Evolutionary conservation across 768 basidiomycete species (phyloP).

Genomic region (Phaffia australis): DNA sequence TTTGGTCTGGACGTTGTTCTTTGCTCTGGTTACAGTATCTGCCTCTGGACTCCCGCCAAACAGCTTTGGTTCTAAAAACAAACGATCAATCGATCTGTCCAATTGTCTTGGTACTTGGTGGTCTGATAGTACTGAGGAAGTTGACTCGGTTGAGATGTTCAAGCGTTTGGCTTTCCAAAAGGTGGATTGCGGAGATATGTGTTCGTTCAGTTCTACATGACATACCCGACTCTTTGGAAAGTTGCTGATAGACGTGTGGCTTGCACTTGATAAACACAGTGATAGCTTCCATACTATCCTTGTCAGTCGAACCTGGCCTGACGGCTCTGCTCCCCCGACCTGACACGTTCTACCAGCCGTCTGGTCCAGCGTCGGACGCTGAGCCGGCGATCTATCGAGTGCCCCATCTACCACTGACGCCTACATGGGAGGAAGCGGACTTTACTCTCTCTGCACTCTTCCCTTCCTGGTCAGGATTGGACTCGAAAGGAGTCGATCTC

Average conservation of each 20-base stretch:
- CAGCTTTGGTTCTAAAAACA: background rate
- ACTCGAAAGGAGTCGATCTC: slow-evolving; percentile 5
- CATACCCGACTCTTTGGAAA: too few species aligned
- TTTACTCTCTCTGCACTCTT: slow-evolving; percentile 27
- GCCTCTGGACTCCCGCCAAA: background rate
- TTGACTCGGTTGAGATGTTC: slow-evolving; percentile 35
- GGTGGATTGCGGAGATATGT: slow-evolving; percentile 39
- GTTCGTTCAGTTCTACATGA: too few species aligned
- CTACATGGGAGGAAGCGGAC: slow-evolving; percentile 26
- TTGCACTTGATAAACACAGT: slow-evolving; percentile 17
- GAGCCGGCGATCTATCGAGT: slow-evolving; percentile 13
- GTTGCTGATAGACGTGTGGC: background rate
- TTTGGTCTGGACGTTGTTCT: background rate
- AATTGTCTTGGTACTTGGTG: slow-evolving; percentile 31
- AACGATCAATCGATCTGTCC: slow-evolving; percentile 25
- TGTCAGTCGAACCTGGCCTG: slow-evolving; percentile 37
- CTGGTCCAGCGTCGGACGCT: too few species aligned
- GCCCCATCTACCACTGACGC: slow-evolving; percentile 26
- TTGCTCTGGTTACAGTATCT: slow-evolving; percentile 21
- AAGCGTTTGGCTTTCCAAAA: slow-evolving; percentile 37
- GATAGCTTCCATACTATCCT: slow-evolving; percentile 35
- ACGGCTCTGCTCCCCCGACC: slow-evolving; percentile 38
- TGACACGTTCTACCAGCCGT: slow-evolving; percentile 12
- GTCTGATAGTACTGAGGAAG: slow-evolving; percentile 9
- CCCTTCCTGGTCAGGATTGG: slow-evolving; percentile 6